A percentile compares a stretch with the other conserved stretches of the same genome.
Evolutionary conservation across 352 stramenopile genomes (phyloP).

Genomic region (Globisporangium nodosum): DNA sequence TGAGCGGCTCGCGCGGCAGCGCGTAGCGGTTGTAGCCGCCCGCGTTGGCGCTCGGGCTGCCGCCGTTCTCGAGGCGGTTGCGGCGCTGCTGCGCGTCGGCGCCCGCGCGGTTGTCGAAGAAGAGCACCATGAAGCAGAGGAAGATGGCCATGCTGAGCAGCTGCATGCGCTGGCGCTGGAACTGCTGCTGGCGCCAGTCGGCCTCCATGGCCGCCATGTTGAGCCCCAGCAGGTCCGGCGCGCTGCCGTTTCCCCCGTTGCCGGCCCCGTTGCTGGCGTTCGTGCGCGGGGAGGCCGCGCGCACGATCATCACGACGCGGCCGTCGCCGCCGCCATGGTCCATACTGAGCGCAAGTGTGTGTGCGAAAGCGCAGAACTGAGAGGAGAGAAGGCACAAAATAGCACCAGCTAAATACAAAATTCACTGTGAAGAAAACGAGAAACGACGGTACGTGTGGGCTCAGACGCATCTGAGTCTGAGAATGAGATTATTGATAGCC

Average conservation of each 20-base stretch:
- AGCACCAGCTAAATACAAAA: not conserved
- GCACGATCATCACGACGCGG: conserved; percentile 80
- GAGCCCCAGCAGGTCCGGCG: conserved; percentile 24
- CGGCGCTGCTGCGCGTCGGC: conserved; percentile 23
- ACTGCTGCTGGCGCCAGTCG: conserved; percentile 80
- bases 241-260: not conserved
- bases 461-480: not conserved
- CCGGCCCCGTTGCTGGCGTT: not conserved
- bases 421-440: not conserved
- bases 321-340: conserved; percentile 29
- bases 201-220: conserved; percentile 68
- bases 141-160: conserved; percentile 86
- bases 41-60: not conserved
- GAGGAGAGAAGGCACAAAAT: not conserved
- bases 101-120: conserved; percentile 74
- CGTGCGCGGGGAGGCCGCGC: conserved; percentile 46
- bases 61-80: conserved; percentile 12
- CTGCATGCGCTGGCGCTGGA: conserved; percentile 86
- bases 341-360: not conserved
- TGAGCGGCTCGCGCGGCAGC: conserved; percentile 39
- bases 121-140: conserved; percentile 82
- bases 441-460: not conserved
- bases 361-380: not conserved
- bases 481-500: not conserved
- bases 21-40: conserved; percentile 30